Conservation (phyloP, 768 basidiomycete species). For the Cystofilobasidium bisporidii region DNA sequence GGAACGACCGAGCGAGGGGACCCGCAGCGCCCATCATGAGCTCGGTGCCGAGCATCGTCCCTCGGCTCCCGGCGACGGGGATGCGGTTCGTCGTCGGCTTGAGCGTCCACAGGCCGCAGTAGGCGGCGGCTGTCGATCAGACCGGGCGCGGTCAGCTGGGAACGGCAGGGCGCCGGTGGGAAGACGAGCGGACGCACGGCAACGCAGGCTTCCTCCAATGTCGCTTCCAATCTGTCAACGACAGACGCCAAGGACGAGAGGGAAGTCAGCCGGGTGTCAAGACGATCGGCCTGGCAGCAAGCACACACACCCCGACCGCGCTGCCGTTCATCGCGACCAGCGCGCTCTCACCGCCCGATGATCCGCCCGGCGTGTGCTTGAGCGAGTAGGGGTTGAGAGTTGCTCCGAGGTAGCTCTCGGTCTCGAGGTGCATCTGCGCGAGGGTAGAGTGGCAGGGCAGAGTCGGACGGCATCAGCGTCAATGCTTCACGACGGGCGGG, state of each 20-base stretch:
- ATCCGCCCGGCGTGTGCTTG: slow-evolving; percentile 32
- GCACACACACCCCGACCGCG: slow-evolving; percentile 2
- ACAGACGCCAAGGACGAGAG: no score
- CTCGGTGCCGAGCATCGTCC: slow-evolving; percentile 5
- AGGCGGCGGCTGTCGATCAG: neutral
- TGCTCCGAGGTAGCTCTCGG: slow-evolving; percentile 29
- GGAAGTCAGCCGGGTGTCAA: no score
- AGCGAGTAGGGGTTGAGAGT: slow-evolving; percentile 33
- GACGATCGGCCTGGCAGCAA: no score
- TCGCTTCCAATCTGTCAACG: neutral
- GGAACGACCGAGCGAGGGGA: neutral
- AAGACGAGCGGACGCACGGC: no score
- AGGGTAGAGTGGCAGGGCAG: no score
- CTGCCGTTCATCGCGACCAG: slow-evolving; percentile 29
- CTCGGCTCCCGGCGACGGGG: neutral
- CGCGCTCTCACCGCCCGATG: slow-evolving; percentile 35
- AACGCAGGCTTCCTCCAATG: neutral
- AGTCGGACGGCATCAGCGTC: no score
- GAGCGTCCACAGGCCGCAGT: neutral
- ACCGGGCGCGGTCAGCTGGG: no score
- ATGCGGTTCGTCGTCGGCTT: neutral
- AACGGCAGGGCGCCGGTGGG: no score
- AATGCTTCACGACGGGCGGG: neutral
- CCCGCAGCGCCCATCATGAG: neutral
- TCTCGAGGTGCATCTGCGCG: slow-evolving; percentile 36